Conservation (phyloP, 2,329 filamentous ascomycete species). For the Penicillium sp. region DNA sequence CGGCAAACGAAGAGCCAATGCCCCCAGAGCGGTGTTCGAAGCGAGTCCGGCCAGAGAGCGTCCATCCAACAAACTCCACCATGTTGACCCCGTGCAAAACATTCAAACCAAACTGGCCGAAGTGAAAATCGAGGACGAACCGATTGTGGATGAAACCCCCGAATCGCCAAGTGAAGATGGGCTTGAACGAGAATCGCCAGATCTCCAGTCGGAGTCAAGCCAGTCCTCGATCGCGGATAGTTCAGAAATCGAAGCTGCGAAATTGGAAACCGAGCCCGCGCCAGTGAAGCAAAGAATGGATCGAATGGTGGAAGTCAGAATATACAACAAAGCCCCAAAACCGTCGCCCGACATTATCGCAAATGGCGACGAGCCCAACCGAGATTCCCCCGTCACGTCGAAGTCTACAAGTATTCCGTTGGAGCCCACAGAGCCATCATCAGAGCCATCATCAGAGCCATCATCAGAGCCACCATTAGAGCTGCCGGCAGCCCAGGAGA, state of each 20-base stretch:
- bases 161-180: background rate
- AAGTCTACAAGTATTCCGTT: background rate
- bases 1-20: conserved; percentile 36
- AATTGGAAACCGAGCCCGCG: background rate
- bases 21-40: conserved; percentile 39
- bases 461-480: background rate
- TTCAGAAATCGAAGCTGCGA: conserved; percentile 2
- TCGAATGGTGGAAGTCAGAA: conserved; percentile 32
- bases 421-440: background rate
- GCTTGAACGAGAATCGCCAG: background rate
- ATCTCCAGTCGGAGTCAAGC: background rate
- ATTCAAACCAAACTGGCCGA: conserved; percentile 30
- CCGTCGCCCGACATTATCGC: background rate
- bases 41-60: conserved; percentile 25
- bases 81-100: conserved; percentile 21
- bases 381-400: background rate
- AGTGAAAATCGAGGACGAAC: conserved; percentile 26
- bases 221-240: background rate
- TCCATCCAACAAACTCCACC: conserved; percentile 3
- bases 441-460: background rate
- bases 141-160: background rate
- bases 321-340: conserved; percentile 12
- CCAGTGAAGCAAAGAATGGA: conserved; percentile 15
- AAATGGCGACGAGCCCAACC: background rate
- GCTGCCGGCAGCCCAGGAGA: background rate